Evolutionary conservation across 2,329 filamentous ascomycete genomes (phyloP), one percentile per base, ranked within the genome.

Genomic region (Pestalotiopsis sp.): DNA sequence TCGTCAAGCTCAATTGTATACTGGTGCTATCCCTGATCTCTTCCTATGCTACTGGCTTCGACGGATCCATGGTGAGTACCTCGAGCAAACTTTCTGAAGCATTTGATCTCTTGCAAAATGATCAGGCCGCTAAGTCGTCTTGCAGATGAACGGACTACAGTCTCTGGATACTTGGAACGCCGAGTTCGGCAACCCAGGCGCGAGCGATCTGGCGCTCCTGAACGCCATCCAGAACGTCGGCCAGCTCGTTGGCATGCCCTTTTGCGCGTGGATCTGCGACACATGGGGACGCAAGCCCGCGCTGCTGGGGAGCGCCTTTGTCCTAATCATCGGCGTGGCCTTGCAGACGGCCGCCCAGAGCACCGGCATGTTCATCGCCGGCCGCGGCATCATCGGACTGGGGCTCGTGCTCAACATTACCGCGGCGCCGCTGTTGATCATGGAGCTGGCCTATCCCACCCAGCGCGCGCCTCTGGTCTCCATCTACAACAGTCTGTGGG

Each of bases 91-190:
- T 17, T 5, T 6, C 4, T 52, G 14, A 13, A 52, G 17, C n/a
- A n/a, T 52, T 52, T 7, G 12, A 12, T 45, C 17, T 45, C 14
- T 45, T 45, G 27, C 27, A 2, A 31, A 31, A 31, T 45, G 12
- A 13, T 17, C 45, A 52, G 45, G n/a, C 9, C 17, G 45, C 17
- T 52, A n/a, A 52, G 5, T n/a, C 17, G 17, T 2, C 27, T 27
- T 77, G 11, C n/a, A 38, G 59, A 79, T 79, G n/a, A 85, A 85
- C 69, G 83, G 82, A 12, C 76, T 85, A 0, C 82, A 84, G 66
- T 78, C 82, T 6, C 76, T 83, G 0, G 69, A 76, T 0, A 74
- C 79, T 69, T 85, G 83, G 83, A 77, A 79, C 65, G 67, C 70
- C 1, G 83, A 82, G 68, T 83, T 85, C 64, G 75, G 76, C 31